Conservation (phyloP, 2,329 filamentous ascomycete genomes). For the Fusarium sp. region DNA sequence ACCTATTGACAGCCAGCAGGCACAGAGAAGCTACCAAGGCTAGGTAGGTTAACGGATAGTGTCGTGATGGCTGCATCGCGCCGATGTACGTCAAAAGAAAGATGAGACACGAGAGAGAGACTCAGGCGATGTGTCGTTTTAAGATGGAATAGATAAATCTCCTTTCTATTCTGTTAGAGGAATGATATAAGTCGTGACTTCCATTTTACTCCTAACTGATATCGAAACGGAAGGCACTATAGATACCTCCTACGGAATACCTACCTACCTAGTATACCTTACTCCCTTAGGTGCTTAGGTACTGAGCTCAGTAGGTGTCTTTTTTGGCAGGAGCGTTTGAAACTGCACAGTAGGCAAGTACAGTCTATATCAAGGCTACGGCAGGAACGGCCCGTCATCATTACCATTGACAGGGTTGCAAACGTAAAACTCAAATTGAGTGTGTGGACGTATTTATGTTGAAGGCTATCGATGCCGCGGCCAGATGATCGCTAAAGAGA, state of each 20-base stretch:
- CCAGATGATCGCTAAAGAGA: conserved; percentile 3
- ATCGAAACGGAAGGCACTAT: neutral
- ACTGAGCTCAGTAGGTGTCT: neutral
- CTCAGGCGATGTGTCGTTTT: neutral
- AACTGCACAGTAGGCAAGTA: neutral
- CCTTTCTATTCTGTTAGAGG: too few relatives aligned
- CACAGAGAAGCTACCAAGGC: neutral
- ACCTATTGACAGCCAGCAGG: conserved; percentile 7
- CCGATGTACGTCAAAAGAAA: conserved; percentile 7
- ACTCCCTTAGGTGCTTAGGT: neutral
- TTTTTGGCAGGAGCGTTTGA: neutral
- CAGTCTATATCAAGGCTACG: neutral
- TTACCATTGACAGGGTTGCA: neutral
- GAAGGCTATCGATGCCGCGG: conserved; percentile 3
- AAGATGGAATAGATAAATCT: neutral
- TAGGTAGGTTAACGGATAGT: conserved; percentile 5
- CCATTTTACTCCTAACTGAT: neutral
- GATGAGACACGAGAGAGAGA: neutral
- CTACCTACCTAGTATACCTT: neutral
- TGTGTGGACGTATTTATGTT: neutral
- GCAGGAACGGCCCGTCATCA: conserved; percentile 19
- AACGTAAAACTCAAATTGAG: conserved; percentile 5
- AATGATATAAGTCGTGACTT: neutral
- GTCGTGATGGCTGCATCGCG: conserved; percentile 14
- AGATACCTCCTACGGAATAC: neutral